A percentile compares a stretch with the other conserved stretches of the same genome.
phyloP scores from a whole-genome alignment of 2,329 filamentous ascomycete species.

The Plectosphaerella plurivora region DNA sequence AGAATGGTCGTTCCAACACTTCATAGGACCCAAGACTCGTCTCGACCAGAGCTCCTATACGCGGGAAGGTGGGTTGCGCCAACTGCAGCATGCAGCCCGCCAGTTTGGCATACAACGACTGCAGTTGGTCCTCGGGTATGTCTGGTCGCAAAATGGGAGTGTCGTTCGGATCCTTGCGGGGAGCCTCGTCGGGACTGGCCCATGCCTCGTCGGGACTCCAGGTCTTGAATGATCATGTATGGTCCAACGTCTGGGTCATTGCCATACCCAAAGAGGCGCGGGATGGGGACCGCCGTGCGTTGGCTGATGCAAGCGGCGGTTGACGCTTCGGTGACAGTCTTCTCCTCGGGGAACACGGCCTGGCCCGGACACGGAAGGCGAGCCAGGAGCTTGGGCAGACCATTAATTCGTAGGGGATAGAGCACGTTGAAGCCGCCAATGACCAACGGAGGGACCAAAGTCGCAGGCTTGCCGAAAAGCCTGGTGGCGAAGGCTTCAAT shows the following conservation, averaged over 20 bases:
- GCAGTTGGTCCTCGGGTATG: constrained; percentile 23
- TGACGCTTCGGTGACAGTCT: constrained; percentile 8
- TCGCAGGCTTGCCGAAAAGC: constrained; percentile 10
- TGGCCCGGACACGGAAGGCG: constrained; percentile 9
- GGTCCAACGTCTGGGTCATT: constrained; percentile 17
- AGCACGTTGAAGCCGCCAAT: constrained; percentile 13
- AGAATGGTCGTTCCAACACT: constrained; percentile 27
- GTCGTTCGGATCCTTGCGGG: not conserved
- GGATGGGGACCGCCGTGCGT: constrained; percentile 5
- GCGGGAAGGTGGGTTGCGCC: constrained; percentile 22
- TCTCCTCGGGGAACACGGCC: constrained; percentile 12
- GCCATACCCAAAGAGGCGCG: constrained; percentile 7
- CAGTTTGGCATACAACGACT: constrained; percentile 27
- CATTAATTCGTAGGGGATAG: constrained; percentile 8
- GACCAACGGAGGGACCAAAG: constrained; percentile 4
- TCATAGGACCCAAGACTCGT: constrained; percentile 16
- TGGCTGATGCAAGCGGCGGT: constrained; percentile 6
- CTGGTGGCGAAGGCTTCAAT: constrained; percentile 14
- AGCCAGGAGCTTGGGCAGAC: constrained; percentile 4
- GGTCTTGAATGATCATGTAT: constrained; percentile 21
- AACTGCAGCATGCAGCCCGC: constrained; percentile 35
- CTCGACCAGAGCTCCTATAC: constrained; percentile 32
- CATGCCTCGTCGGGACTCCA: constrained; percentile 17
- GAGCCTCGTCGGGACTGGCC: constrained; percentile 8
- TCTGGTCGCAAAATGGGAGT: not conserved